Evolutionary conservation across 148 eudicot species (phyloP).

Genomic region (Diospyros lotus): DNA sequence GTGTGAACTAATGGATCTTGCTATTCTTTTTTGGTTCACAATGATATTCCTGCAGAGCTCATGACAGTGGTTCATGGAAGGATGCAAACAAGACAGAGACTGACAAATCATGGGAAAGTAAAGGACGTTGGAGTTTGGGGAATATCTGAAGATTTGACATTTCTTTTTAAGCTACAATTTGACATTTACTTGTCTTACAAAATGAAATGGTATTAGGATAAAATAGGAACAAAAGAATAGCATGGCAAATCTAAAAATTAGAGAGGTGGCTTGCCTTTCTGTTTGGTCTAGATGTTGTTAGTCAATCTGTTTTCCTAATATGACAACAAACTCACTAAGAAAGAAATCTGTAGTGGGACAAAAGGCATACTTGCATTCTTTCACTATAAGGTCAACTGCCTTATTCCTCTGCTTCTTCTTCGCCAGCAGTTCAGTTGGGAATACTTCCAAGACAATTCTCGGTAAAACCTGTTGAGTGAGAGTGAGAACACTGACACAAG

Average conservation of each 20-base stretch:
- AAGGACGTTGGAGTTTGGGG: background rate
- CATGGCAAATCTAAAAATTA: background rate
- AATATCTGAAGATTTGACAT: background rate
- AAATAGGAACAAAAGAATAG: background rate
- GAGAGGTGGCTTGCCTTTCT: constrained; percentile 1
- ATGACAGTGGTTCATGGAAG: background rate
- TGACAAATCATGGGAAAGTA: background rate
- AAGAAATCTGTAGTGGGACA: background rate
- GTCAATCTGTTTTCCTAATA: background rate
- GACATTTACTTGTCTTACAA: background rate
- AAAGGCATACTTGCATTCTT: constrained; percentile 82
- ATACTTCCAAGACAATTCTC: constrained; percentile 86
- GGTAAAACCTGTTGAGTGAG: constrained; percentile 57
- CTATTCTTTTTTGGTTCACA: background rate
- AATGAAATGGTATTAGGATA: background rate
- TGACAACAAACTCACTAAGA: background rate
- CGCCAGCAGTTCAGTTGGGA: constrained; percentile 58
- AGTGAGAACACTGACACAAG: background rate
- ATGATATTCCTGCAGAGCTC: background rate
- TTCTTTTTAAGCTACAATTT: background rate
- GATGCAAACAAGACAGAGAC: background rate
- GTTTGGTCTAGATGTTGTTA: background rate
- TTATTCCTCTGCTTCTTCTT: constrained; percentile 72
- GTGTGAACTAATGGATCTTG: background rate
- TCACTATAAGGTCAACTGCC: constrained; percentile 66